Evolutionary conservation across 2,329 filamentous ascomycete species (phyloP).

Genomic region (Microsporum ferrugineum): DNA sequence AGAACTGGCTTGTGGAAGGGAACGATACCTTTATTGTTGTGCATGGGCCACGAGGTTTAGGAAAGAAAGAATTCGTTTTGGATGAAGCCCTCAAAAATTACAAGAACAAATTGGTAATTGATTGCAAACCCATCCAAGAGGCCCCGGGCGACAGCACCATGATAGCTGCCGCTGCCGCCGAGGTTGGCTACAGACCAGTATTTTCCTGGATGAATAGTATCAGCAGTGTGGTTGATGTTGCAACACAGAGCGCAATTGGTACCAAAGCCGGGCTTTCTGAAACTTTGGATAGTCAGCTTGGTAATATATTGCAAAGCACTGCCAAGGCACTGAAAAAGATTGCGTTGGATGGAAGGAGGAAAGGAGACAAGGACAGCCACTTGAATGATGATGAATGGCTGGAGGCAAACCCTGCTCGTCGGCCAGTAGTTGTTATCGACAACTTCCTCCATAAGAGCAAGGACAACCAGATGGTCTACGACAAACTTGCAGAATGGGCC

Average conservation of each 20-base stretch:
- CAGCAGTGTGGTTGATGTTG: slow-evolving; percentile 82
- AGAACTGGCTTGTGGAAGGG: slow-evolving; percentile 76
- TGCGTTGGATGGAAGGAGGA: slow-evolving; percentile 57
- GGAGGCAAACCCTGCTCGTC: slow-evolving; percentile 72
- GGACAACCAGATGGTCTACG: slow-evolving; percentile 54
- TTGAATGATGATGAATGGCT: slow-evolving; percentile 77
- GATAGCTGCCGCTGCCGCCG: slow-evolving; percentile 65
- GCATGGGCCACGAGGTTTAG: slow-evolving; percentile 81
- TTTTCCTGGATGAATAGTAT: slow-evolving; percentile 96
- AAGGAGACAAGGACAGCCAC: slow-evolving; percentile 59
- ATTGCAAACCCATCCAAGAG: slow-evolving; percentile 89
- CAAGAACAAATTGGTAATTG: slow-evolving; percentile 69
- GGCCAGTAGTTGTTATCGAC: slow-evolving; percentile 78
- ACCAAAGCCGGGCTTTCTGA: slow-evolving; percentile 92
- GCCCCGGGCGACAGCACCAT: slow-evolving; percentile 77
- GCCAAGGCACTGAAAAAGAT: slow-evolving; percentile 67
- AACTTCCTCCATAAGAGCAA: slow-evolving; percentile 78
- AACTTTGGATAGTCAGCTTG: slow-evolving; percentile 76
- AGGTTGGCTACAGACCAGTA: slow-evolving; percentile 83
- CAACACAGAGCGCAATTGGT: slow-evolving; percentile 84
- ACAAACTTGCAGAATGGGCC: slow-evolving; percentile 81
- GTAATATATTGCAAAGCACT: slow-evolving; percentile 80
- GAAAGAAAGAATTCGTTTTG: slow-evolving; percentile 76
- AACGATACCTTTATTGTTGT: slow-evolving; percentile 88
- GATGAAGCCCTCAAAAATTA: slow-evolving; percentile 69